phyloP scores from a whole-genome alignment of 208 protist genomes.

The Angomonas ambiguus region DNA sequence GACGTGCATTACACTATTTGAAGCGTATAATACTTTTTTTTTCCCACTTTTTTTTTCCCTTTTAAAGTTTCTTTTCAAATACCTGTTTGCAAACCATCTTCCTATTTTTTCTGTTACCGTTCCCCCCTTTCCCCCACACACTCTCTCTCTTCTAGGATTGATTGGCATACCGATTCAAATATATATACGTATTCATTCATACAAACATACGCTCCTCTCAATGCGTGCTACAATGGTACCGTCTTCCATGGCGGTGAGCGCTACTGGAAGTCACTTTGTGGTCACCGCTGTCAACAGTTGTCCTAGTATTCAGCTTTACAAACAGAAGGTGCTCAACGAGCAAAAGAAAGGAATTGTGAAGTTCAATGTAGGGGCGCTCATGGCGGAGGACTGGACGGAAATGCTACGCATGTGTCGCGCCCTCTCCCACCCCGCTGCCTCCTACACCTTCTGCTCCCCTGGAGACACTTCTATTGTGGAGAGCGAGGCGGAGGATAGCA shows the following conservation, averaged over 20 bases:
- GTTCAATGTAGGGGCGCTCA: background rate
- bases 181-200: too few species aligned
- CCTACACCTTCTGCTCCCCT: constrained; percentile 7
- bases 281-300: constrained; percentile 14
- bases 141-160: background rate
- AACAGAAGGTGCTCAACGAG: background rate
- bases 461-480: constrained; percentile 10
- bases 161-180: background rate
- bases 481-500: background rate
- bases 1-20: too few species aligned
- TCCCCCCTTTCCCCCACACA: background rate
- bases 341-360: background rate
- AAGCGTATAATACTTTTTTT: too few species aligned
- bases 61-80: background rate
- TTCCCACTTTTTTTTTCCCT: background rate
- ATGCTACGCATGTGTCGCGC: constrained; percentile 2
- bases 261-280: constrained; percentile 3
- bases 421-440: background rate
- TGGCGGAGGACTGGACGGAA: background rate
- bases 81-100: background rate
- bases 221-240: constrained; percentile 3
- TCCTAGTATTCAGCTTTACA: background rate
- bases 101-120: background rate
- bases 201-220: background rate
- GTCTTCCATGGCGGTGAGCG: constrained; percentile 6